Conservation (phyloP, 176 grass and related monocot genomes). For the Aechmea fasciata region DNA sequence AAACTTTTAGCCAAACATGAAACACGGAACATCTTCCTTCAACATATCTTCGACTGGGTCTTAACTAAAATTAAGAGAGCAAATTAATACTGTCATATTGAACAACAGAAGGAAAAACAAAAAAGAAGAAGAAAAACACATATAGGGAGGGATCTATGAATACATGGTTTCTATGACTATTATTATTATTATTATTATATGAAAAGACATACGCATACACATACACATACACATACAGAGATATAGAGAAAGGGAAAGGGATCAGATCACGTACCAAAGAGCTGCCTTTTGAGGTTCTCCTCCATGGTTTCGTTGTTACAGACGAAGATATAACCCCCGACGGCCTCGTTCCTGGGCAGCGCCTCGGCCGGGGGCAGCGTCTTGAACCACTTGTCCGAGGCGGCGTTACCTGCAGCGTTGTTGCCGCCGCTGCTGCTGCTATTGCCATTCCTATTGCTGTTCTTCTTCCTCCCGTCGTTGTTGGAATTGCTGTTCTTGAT, state of each 20-base stretch:
- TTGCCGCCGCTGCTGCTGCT: conserved; percentile 20
- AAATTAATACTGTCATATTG: too few relatives aligned
- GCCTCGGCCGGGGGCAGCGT: conserved; percentile 85
- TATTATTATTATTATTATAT: too few relatives aligned
- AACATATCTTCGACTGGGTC: too few relatives aligned
- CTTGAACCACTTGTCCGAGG: conserved; percentile 90
- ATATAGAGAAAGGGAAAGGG: neutral
- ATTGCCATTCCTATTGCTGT: conserved; percentile 36
- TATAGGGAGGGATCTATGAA: too few relatives aligned
- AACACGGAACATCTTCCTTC: neutral
- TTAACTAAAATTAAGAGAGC: too few relatives aligned
- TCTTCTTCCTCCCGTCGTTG: conserved; percentile 25
- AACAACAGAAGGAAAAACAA: too few relatives aligned
- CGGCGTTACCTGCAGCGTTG: conserved; percentile 12
- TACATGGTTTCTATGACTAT: too few relatives aligned
- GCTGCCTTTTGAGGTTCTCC: conserved; percentile 84
- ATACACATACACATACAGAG: too few relatives aligned
- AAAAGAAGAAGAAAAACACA: too few relatives aligned
- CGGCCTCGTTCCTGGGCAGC: conserved; percentile 59
- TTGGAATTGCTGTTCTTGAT: conserved; percentile 11
- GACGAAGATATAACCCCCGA: conserved; percentile 97
- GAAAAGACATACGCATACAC: too few relatives aligned
- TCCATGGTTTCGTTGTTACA: conserved; percentile 99
- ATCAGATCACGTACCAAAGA: conserved; percentile 59
- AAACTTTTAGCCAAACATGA: neutral